Conservation (phyloP, 805 yeast species). For the Saturnispora halmiae region DNA sequence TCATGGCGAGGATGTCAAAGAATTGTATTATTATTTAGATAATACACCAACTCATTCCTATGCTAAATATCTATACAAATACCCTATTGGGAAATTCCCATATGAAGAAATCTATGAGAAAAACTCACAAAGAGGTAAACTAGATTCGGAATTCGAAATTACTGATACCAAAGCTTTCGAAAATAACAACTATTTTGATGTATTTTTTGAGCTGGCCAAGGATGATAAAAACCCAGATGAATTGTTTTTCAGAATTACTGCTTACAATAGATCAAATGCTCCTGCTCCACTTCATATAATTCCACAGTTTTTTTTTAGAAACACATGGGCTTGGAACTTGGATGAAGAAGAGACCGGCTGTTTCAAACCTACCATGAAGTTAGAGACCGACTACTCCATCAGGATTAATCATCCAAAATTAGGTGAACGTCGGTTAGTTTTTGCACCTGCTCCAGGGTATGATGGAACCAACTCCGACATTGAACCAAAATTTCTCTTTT, state of each 20-base stretch:
- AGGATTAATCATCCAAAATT: conserved; percentile 58
- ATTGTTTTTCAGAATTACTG: conserved; percentile 73
- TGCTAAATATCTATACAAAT: conserved; percentile 85
- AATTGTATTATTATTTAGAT: conserved; percentile 74
- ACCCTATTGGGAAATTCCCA: conserved; percentile 82
- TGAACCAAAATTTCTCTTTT: conserved; percentile 68
- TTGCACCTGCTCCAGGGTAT: conserved; percentile 80
- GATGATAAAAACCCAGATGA: conserved; percentile 74
- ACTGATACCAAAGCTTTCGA: conserved; percentile 72
- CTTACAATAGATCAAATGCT: conserved; percentile 72
- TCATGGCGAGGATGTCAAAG: conserved; percentile 94
- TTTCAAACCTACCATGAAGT: conserved; percentile 39
- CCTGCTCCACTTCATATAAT: conserved; percentile 83
- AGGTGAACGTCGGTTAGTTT: conserved; percentile 55
- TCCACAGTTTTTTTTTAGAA: conserved; percentile 79
- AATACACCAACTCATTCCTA: conserved; percentile 90
- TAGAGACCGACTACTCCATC: conserved; percentile 38
- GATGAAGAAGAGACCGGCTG: conserved; percentile 22
- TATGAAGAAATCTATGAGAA: conserved; percentile 64
- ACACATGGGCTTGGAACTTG: conserved; percentile 90
- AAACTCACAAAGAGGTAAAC: conserved; percentile 54
- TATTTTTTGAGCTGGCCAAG: conserved; percentile 85
- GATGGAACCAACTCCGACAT: conserved; percentile 53
- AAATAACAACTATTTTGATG: conserved; percentile 72
- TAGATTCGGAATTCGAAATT: conserved; percentile 71